A percentile compares a stretch with the other conserved stretches of the same genome.
These are phyloP conservation scores for Aspergillus avenaceus DNA, from an alignment of 495 filamentous ascomycete genomes.

Conservation along the genomic window DNA sequence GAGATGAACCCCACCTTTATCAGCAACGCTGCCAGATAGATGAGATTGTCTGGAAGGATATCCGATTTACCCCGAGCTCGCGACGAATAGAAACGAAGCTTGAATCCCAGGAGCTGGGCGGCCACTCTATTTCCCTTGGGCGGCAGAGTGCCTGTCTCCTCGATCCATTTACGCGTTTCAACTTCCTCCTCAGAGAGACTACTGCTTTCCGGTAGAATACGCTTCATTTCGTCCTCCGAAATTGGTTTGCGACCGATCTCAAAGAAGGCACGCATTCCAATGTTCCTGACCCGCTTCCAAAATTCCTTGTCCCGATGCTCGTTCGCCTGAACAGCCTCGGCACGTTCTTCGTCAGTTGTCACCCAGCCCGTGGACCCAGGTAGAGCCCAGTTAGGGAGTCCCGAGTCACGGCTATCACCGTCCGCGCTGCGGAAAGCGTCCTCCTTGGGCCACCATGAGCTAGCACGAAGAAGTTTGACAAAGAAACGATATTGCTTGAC, in stretches of 20 bases:
- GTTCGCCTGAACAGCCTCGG: constrained; percentile 41
- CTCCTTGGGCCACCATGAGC: constrained; percentile 94
- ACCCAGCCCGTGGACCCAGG: constrained; percentile 58
- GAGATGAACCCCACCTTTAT: constrained; percentile 98
- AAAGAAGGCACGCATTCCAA: constrained; percentile 82
- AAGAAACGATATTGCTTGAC: constrained; percentile 88
- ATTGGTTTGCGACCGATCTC: constrained; percentile 66
- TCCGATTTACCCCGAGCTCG: constrained; percentile 65
- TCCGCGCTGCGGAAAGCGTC: constrained; percentile 26
- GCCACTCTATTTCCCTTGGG: constrained; percentile 84
- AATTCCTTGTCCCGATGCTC: constrained; percentile 68
- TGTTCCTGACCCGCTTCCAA: constrained; percentile 72
- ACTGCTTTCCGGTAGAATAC: constrained; percentile 39
- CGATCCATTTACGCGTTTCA: constrained; percentile 65
- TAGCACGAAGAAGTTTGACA: constrained; percentile 80
- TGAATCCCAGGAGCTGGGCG: constrained; percentile 94
- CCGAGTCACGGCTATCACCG: constrained; percentile 35
- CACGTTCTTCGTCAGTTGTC: constrained; percentile 62
- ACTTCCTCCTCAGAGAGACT: constrained; percentile 41
- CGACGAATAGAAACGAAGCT: constrained; percentile 88
- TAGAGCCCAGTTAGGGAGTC: constrained; percentile 77
- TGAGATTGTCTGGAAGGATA: constrained; percentile 79
- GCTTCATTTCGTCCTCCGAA: constrained; percentile 43
- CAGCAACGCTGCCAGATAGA: constrained; percentile 82
- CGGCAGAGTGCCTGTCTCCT: constrained; percentile 72